Base-by-base conservation (phyloP, 164 flowering plant genomes). In the Chimonanthus praecox region DNA sequence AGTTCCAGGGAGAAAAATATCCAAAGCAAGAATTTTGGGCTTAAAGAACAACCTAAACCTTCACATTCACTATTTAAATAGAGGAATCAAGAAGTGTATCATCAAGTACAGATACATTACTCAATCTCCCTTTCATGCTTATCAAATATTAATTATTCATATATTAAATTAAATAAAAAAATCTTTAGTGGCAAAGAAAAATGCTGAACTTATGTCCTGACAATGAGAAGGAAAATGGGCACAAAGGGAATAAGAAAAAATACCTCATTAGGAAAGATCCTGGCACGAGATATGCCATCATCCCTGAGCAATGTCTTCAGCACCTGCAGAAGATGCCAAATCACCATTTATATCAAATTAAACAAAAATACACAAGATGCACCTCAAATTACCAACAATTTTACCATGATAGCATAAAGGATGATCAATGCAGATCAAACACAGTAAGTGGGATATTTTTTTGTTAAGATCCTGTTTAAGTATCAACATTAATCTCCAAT, bases 271-370 rank as follows among this genome's bases (percentile, higher is more conserved):
- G 77, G 71, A 49, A 78, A 69, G 68, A 88, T 80, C 75, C 91
- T 85, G 47, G 91, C 85, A 33, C 77, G 77, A 64, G 85, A 79
- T 71, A 88, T 85, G 49, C 74, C 83, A 0, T 87, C 91, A 76
- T 89, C 94, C 49, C 73, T 76, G 7, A 89, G 88, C 81, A 89
- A 77, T 49, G 48, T 85, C 76, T 83, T 85, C 76, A 89, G 74
- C 20, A 89, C 93, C 93, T 89, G 81, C 68, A 85, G 3, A 70
- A 47, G 7, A 33, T 33, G 33, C 33, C 71, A 73, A 9, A 49
- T 50, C 16, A 20, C 45, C 70, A 71, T 9, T 48, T 3, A 50
- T 13, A 71, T 60, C 49, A 71, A 67, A 16, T 46, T 33, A 33
- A 33, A 33, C 33, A 33, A 33, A 0, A 33, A 33, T 33, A 1